Evolutionary conservation across 495 filamentous ascomycete species (phyloP), one percentile per base, ranked within the genome.

Genomic region (Chaetomidium leptoderma): DNA sequence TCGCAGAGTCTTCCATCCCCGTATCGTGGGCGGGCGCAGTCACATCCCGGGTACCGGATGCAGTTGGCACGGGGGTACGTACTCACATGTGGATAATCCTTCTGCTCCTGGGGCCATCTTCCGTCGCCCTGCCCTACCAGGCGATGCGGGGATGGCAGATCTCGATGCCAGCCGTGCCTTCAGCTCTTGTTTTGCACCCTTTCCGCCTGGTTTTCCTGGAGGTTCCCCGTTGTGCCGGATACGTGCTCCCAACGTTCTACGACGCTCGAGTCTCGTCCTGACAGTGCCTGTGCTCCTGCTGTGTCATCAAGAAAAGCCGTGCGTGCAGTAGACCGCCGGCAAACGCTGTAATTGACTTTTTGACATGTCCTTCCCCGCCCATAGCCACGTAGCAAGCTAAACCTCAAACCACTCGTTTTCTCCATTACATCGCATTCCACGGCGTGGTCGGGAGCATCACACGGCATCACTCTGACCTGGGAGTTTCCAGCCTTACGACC

Each of bases 31-130:
- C 26, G 9, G 45, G 42, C 29, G 47, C 40, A 47, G 53, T 56
- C 53, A 40, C 52, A 56, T 57, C 27, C 52, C 36, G 50, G 37
- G 29, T 26, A 11, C 50, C 27, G 26, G 50, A 43, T 43, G 44
- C 45, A 16, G 39, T 57, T 19, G 48, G 48, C 48, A 56, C 26
- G 29, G 53, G 51, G 40, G 47, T 61, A 53, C 47, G 42, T 61
- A 40, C 45, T 53, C 48, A 14, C n/a, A 46, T 57, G 59, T 61
- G 59, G 59, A 61, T 53, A 44, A 11, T n/a, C 14, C 9, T 19
- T 43, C 33, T 11, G 16, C 21, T 13, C 40, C 52, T 14, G 45
- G 32, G 32, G 44, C 52, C 52, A 51, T 36, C 21, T 36, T 37
- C 37, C 33, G 36, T 46, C 26, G 53, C 48, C 43, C 59, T 27